Conservation (phyloP, 768 basidiomycete genomes). For the Hebeloma cylindrosporum region DNA sequence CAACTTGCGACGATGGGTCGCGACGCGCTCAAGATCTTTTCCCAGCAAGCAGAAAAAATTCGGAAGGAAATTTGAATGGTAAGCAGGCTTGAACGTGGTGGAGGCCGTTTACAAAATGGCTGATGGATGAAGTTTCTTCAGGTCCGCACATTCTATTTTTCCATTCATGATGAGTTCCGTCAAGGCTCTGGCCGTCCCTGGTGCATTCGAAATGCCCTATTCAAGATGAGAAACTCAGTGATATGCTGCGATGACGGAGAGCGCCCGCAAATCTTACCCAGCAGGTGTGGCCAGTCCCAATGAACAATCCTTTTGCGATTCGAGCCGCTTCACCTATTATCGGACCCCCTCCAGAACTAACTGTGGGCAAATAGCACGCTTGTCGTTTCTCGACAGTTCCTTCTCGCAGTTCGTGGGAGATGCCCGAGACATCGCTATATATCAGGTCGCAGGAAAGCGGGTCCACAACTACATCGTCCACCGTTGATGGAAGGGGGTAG, state of each 20-base stretch:
- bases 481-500: slow-evolving; percentile 61
- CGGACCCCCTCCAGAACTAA: slow-evolving; percentile 59
- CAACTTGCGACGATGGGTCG: too few species aligned
- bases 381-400: slow-evolving; percentile 52
- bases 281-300: slow-evolving; percentile 80
- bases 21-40: too few species aligned
- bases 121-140: slow-evolving; percentile 41
- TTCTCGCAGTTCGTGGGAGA: slow-evolving; percentile 55
- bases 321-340: slow-evolving; percentile 63
- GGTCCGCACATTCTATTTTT: slow-evolving; percentile 53
- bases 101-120: slow-evolving; percentile 12
- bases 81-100: too few species aligned
- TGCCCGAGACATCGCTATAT: slow-evolving; percentile 54
- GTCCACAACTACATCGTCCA: slow-evolving; percentile 72
- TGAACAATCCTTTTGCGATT: slow-evolving; percentile 61
- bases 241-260: background rate
- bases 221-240: slow-evolving; percentile 2
- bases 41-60: too few species aligned
- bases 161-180: slow-evolving; percentile 73
- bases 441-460: slow-evolving; percentile 54
- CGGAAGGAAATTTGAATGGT: too few species aligned
- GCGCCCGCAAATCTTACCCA: slow-evolving; percentile 59
- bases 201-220: slow-evolving; percentile 79
- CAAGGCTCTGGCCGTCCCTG: slow-evolving; percentile 77
- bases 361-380: slow-evolving; percentile 79